A percentile compares a stretch with the other conserved stretches of the same genome.
phyloP scores from a whole-genome alignment of 2,329 filamentous ascomycete species.

The Botrytis paeoniae region DNA sequence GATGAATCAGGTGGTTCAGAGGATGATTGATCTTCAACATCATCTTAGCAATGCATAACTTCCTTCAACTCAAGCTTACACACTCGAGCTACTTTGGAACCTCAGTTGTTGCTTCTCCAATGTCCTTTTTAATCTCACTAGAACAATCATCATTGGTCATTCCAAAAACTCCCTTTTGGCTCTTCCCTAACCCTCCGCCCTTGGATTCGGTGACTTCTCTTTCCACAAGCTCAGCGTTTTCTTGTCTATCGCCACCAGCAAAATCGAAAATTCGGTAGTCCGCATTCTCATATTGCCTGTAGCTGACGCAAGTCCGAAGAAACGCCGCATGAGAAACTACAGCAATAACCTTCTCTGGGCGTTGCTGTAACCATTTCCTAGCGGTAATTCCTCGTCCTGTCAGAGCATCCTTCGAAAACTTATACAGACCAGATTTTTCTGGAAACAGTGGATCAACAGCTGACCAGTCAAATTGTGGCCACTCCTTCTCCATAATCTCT shows the following conservation, averaged over 20 bases:
- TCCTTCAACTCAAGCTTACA: neutral
- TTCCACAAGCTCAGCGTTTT: conserved; percentile 32
- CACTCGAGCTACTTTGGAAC: conserved; percentile 18
- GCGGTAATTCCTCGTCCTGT: conserved; percentile 31
- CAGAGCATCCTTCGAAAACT: conserved; percentile 30
- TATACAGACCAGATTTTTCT: conserved; percentile 35
- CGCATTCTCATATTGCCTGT: conserved; percentile 34
- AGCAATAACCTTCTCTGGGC: conserved; percentile 38
- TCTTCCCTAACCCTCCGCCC: conserved; percentile 37
- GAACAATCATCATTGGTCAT: conserved; percentile 15
- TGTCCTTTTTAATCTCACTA: neutral
- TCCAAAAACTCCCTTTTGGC: conserved; percentile 27
- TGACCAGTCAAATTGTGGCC: conserved; percentile 38
- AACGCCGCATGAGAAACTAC: conserved; percentile 38
- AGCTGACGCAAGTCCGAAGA: conserved; percentile 31
- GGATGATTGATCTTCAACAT: neutral
- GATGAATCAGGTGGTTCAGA: neutral
- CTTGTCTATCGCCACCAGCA: conserved; percentile 29
- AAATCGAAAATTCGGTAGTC: conserved; percentile 39
- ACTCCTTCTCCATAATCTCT: conserved; percentile 33
- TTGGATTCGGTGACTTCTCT: conserved; percentile 35
- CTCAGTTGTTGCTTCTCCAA: conserved; percentile 25
- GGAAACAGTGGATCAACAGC: conserved; percentile 35
- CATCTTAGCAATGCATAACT: neutral
- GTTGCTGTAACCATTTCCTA: conserved; percentile 32